phyloP scores from a whole-genome alignment of 768 basidiomycete genomes.

The Hypsizygus marmoreus region DNA sequence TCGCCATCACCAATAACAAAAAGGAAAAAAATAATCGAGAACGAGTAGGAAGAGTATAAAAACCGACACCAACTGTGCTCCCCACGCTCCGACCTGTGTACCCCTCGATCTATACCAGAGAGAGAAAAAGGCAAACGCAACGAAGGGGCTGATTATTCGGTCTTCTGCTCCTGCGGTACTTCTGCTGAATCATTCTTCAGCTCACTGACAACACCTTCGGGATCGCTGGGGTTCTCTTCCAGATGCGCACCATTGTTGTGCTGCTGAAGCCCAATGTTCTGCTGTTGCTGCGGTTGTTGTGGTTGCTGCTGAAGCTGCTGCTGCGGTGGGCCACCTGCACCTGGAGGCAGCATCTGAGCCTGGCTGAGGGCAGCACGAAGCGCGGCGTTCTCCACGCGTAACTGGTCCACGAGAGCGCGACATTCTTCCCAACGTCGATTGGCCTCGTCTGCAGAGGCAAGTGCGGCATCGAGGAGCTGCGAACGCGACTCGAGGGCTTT shows the following conservation, averaged over 20 bases:
- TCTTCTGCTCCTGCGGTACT: slow-evolving; percentile 16
- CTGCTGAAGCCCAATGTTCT: too few relatives aligned
- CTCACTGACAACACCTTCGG: slow-evolving; percentile 26
- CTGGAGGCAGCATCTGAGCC: slow-evolving; percentile 40
- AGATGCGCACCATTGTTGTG: slow-evolving; percentile 26
- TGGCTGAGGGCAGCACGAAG: slow-evolving; percentile 69
- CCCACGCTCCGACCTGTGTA: slow-evolving; percentile 1
- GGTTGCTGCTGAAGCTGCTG: slow-evolving; percentile 14
- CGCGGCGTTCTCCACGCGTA: slow-evolving; percentile 81
- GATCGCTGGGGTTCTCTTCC: slow-evolving; percentile 28
- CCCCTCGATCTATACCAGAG: slow-evolving; percentile 7
- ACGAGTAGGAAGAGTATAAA: neutral
- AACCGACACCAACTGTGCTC: neutral
- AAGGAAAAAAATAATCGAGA: neutral
- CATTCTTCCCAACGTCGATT: slow-evolving; percentile 91
- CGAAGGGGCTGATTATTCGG: slow-evolving; percentile 12
- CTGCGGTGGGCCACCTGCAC: slow-evolving; percentile 5
- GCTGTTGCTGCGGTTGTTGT: slow-evolving; percentile 10
- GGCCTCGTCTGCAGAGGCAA: slow-evolving; percentile 85
- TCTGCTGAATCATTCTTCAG: slow-evolving; percentile 29
- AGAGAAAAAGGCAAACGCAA: slow-evolving; percentile 12
- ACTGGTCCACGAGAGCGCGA: slow-evolving; percentile 84
- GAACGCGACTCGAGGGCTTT: slow-evolving; percentile 87
- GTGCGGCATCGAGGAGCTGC: slow-evolving; percentile 80
- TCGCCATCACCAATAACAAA: slow-evolving; percentile 3